phyloP scores from a whole-genome alignment of 2,329 filamentous ascomycete genomes.

The Ophiosphaerella korrae region DNA sequence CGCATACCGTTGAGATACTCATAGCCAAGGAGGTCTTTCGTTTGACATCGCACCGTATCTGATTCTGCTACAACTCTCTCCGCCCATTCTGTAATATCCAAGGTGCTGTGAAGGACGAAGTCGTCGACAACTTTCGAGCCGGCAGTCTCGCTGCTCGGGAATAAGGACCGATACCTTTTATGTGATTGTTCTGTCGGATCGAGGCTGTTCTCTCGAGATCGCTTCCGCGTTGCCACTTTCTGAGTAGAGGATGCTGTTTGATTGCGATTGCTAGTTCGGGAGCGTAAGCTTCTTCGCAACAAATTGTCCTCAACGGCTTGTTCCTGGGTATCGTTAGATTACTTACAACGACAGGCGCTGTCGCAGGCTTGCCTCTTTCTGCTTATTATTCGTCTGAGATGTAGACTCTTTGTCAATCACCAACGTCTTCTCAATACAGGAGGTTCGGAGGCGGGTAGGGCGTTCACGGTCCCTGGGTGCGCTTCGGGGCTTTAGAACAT shows the following conservation, averaged over 20 bases:
- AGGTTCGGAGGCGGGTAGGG: not conserved
- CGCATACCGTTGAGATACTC: not conserved
- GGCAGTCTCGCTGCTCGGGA: not conserved
- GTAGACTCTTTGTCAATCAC: not conserved
- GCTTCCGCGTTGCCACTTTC: not conserved
- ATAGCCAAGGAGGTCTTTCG: not conserved
- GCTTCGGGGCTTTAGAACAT: constrained; percentile 16
- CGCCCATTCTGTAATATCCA: not conserved
- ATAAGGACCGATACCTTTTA: not conserved
- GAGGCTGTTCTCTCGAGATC: not conserved
- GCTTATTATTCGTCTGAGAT: not conserved
- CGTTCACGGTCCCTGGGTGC: not conserved
- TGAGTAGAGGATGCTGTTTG: not conserved
- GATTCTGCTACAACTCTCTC: not conserved
- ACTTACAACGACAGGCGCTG: not conserved
- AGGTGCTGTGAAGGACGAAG: not conserved
- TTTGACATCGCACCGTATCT: not conserved
- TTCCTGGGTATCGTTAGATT: not conserved
- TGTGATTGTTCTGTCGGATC: not conserved
- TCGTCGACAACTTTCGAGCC: not conserved
- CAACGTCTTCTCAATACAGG: not conserved
- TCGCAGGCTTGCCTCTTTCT: not conserved
- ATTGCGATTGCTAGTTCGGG: not conserved
- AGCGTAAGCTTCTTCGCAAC: not conserved
- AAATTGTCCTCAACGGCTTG: not conserved